Evolutionary conservation across 1,284 basidiomycete species (phyloP).

Genomic region (Porodaedalea pini): DNA sequence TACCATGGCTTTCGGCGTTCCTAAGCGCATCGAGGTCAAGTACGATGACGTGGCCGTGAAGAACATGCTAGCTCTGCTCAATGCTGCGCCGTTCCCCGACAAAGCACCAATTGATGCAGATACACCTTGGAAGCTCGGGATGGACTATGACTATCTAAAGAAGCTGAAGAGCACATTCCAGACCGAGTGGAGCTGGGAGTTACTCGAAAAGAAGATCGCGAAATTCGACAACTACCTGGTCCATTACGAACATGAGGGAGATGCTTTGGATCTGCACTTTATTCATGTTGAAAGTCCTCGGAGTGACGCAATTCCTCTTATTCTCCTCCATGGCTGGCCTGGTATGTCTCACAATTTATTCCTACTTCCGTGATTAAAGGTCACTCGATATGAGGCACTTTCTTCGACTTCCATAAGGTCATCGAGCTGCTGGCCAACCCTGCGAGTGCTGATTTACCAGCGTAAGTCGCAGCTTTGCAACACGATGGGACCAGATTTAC

Average conservation of each 20-base stretch:
- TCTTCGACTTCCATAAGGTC: conserved; percentile 28
- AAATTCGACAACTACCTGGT: conserved; percentile 21
- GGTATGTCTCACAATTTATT: conserved; percentile 6
- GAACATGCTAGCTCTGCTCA: conserved; percentile 16
- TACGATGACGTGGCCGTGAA: not conserved
- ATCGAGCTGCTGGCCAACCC: conserved; percentile 24
- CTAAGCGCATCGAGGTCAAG: not conserved
- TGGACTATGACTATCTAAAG: conserved; percentile 20
- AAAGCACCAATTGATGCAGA: conserved; percentile 17
- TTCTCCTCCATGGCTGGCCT: conserved; percentile 29
- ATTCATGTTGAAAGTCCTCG: conserved; percentile 23
- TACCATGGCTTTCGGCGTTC: conserved; percentile 5
- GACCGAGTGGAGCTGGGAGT: conserved; percentile 19
- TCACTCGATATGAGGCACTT: conserved; percentile 19
- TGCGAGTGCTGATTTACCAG: conserved; percentile 20
- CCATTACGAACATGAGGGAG: conserved; percentile 18
- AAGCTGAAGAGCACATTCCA: conserved; percentile 19
- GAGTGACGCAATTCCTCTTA: conserved; percentile 25
- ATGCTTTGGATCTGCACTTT: conserved; percentile 23
- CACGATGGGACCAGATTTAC: not conserved
- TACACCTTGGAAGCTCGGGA: conserved; percentile 19
- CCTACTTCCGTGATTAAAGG: not conserved
- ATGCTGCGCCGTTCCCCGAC: conserved; percentile 12
- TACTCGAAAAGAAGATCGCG: conserved; percentile 17
- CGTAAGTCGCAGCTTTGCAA: conserved; percentile 19